phyloP scores from a whole-genome alignment of 2,329 filamentous ascomycete species.

The Fusarium hainanense region DNA sequence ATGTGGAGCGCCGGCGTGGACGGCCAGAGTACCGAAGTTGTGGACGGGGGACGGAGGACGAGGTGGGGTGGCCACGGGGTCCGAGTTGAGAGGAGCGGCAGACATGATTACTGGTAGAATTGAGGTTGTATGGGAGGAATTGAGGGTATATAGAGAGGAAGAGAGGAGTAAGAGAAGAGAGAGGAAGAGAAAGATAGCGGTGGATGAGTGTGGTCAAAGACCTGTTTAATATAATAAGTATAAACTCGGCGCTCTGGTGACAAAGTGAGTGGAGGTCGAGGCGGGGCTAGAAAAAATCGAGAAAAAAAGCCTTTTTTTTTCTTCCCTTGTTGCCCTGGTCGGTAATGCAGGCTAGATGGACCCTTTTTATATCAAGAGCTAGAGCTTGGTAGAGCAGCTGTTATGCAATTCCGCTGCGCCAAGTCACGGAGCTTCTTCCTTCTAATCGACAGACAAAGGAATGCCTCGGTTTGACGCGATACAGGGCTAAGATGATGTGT shows the following conservation, averaged over 20 bases:
- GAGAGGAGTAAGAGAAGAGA: background rate
- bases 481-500: constrained; percentile 34
- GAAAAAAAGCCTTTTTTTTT: constrained; percentile 24
- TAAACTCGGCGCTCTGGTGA: constrained; percentile 24
- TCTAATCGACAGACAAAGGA: constrained; percentile 1
- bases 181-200: background rate
- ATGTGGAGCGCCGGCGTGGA: constrained; percentile 91
- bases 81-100: constrained; percentile 48
- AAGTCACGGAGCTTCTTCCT: constrained; percentile 19
- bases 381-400: constrained; percentile 14
- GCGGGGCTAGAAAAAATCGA: constrained; percentile 28
- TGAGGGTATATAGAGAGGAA: constrained; percentile 1
- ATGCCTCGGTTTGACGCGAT: constrained; percentile 43
- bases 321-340: constrained; percentile 9
- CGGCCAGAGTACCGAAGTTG: constrained; percentile 91
- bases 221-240: constrained; percentile 32
- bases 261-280: constrained; percentile 29
- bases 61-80: constrained; percentile 77
- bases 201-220: constrained; percentile 19
- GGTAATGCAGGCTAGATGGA: constrained; percentile 24
- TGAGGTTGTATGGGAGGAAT: background rate
- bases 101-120: constrained; percentile 34
- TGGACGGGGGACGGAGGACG: constrained; percentile 77
- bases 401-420: constrained; percentile 28
- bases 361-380: constrained; percentile 41